A percentile compares a stretch with the other conserved stretches of the same genome.
Conservation (phyloP, 495 filamentous ascomycete species). For the Elaphomyces granulatus region DNA sequence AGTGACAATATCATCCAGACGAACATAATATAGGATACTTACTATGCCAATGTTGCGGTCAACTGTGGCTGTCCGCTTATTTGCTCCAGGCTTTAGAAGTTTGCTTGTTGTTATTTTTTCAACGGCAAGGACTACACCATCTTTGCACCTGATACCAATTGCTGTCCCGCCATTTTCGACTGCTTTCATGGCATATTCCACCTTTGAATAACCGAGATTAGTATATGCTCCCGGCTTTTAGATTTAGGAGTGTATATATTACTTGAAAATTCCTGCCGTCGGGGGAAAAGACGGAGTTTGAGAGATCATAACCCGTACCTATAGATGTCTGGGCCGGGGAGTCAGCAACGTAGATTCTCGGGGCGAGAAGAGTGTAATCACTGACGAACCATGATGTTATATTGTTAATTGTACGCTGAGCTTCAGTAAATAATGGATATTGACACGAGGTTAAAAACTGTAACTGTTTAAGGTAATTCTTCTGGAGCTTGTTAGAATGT, state of each 20-base stretch:
- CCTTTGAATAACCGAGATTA: conserved; percentile 29
- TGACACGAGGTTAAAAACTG: no score
- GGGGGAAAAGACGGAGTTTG: conserved; percentile 97
- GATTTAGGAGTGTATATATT: no score
- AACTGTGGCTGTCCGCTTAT: conserved; percentile 90
- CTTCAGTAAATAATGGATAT: no score
- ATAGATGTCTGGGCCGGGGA: conserved; percentile 75
- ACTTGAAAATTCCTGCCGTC: conserved; percentile 97
- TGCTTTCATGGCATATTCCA: conserved; percentile 97
- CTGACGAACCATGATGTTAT: no score
- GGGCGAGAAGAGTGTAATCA: no score
- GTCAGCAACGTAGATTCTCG: no score
- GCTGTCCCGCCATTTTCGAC: conserved; percentile 97
- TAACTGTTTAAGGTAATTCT: no score
- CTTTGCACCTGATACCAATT: conserved; percentile 91
- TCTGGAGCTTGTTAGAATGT: no score
- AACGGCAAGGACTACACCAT: conserved; percentile 89
- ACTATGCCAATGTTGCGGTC: conserved; percentile 91
- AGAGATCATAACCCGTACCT: conserved; percentile 97
- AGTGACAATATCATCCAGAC: not conserved
- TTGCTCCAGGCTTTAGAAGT: conserved; percentile 80
- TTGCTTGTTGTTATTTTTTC: conserved; percentile 96
- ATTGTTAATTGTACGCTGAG: no score
- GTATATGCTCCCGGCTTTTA: conserved; percentile 1
- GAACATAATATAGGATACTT: conserved; percentile 22